Conservation (phyloP, 192 early-diverging fungal species). For the Spizellomyces punctatus region DNA sequence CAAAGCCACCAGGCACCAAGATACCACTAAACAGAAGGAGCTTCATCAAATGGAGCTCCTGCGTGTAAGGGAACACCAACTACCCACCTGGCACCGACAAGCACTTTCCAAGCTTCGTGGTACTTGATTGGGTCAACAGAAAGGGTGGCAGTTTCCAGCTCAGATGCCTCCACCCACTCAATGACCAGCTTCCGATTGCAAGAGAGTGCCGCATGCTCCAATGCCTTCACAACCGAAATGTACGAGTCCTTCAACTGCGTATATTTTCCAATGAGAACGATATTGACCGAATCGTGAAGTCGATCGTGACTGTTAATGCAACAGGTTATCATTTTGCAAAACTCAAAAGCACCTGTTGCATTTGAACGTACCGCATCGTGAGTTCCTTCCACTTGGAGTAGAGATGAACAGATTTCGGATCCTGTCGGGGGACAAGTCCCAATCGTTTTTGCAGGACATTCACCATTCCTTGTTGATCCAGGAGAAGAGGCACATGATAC, state of each 20-base stretch:
- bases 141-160: slow-evolving; percentile 78
- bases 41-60: not conserved
- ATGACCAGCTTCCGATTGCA: slow-evolving; percentile 78
- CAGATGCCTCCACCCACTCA: slow-evolving; percentile 93
- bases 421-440: slow-evolving; percentile 67
- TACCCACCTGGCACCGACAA: slow-evolving; percentile 66
- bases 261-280: slow-evolving; percentile 96
- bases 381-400: slow-evolving; percentile 88
- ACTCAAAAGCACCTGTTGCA: not conserved
- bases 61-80: slow-evolving; percentile 25
- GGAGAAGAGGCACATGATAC: slow-evolving; percentile 94
- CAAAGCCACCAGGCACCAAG: slow-evolving; percentile 97
- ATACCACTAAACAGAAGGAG: slow-evolving; percentile 64
- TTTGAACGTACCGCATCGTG: slow-evolving; percentile 53
- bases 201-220: slow-evolving; percentile 91
- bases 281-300: slow-evolving; percentile 80
- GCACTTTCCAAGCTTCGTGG: slow-evolving; percentile 91
- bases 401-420: slow-evolving; percentile 61
- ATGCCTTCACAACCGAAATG: slow-evolving; percentile 93
- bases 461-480: slow-evolving; percentile 84
- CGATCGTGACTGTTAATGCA: slow-evolving; percentile 63
- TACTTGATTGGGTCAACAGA: slow-evolving; percentile 87
- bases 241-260: slow-evolving; percentile 96
- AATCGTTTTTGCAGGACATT: slow-evolving; percentile 81
- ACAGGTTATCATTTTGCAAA: slow-evolving; percentile 1